Base-by-base conservation (phyloP, 306 rosid species). In the Sicyos edulis region DNA sequence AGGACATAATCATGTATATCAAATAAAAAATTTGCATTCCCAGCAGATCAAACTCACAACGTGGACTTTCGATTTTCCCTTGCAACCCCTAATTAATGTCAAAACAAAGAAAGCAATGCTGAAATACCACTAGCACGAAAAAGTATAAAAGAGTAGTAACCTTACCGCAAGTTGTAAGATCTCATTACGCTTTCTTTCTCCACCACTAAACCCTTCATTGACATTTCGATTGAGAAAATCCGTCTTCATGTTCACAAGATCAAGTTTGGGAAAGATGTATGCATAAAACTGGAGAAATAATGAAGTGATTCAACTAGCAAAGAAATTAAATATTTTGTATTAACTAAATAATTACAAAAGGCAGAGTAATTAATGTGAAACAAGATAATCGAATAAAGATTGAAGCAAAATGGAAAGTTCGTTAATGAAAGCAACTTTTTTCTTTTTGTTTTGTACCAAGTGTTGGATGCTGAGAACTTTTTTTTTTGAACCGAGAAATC, bases 141-240 rank as follows among this genome's bases (percentile, higher is more conserved):
- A 50, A 10, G 22, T 19, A 29, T 10, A 54, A 29, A 32, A 21
- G 49, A 59, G 32, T 20, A 50, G 26, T 44, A 42, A 40, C 20
- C 75, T 64, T 80, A 85, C 89, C 62, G 96, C 97, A 75, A 93
- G 95, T 85, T 93, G 97, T 79, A 90, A 83, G 62, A 92, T 92
- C 70, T 92, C 96, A 79, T 92, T 92, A 54, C 98, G 96, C 83
- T 92, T 92, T 75, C 78, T 80, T 76, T 93, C 98, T 54, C 98
- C 98, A 49, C 98, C 98, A 75, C 98, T 93, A 76, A 93, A 93
- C 72, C 98, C 97, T 86, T 90, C 89, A 71, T 93, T 93, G 24
- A 93, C 98, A 84, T 88, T 93, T 79, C 98, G 86, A 75, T 93
- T 88, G 16, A 90, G 93, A 80, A 93, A 93, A 73, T 85, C 97